Base-by-base conservation (phyloP, 768 basidiomycete genomes). In the Zangia roseola region DNA sequence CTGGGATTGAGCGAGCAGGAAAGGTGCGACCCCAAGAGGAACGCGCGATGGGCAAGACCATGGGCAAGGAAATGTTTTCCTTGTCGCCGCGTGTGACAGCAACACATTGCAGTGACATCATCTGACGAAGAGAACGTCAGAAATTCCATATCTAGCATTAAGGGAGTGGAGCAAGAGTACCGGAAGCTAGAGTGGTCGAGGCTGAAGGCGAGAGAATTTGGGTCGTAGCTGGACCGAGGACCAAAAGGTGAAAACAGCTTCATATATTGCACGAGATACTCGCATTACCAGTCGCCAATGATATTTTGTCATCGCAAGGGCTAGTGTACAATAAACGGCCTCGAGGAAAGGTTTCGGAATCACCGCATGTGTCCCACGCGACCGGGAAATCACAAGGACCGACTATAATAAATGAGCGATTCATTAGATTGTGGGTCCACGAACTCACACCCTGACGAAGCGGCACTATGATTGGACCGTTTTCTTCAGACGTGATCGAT, bases 1-100 rank as follows among this genome's bases (percentile, higher is more conserved):
- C 57, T 14, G 75, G 74, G 6, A 75, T 52, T 8, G 34, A 34
- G 14, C 45, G 14, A 24, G 49, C 44, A 7, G 19, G 36, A 10
- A 42, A 34, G 16, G 33, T n/a, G 30, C 10, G 34, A 41, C 31
- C 47, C n/a, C 21, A 23, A 30, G 30, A 40, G 16, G 52, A 47
- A 44, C 31, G 35, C 8, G 23, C 47, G 8, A 28, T 17, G 12
- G 13, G 17, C 23, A 30, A 42, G 24, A 39, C 36, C 5, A 35
- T 19, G 30, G 45, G 4, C 14, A 38, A 36, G 30, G 40, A 42
- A 30, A 23, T 42, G 16, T 38, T 13, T n/a, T 43, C 39, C 21
- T 31, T 44, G 30, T 42, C 23, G 25, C 42, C 23, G 25, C 42
- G 25, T 14, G 43, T 28, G 19, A 36, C 21, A 8, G 48, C 10